These are phyloP conservation scores for Kwoniella heveanensis DNA, from an alignment of 768 basidiomycete genomes.

Conservation along the genomic window DNA sequence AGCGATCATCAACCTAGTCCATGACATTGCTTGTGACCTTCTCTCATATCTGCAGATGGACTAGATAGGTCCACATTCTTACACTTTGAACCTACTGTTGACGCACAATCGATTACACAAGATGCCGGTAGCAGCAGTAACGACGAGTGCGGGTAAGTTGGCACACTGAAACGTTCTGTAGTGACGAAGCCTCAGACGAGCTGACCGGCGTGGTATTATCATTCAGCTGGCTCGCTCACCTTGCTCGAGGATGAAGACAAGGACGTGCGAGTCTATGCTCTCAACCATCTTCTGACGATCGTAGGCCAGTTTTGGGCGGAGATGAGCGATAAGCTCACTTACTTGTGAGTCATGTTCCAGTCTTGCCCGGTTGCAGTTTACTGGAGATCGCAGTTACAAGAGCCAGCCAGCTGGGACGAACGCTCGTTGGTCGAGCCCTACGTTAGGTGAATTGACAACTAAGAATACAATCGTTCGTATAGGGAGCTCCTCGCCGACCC, in stretches of 20 bases:
- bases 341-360: slow-evolving; percentile 75
- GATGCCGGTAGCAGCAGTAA: slow-evolving; percentile 42
- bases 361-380: too few relatives aligned
- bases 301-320: slow-evolving; percentile 98
- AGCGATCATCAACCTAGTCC: too few relatives aligned
- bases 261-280: slow-evolving; percentile 86
- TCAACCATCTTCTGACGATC: slow-evolving; percentile 75
- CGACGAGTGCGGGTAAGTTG: slow-evolving; percentile 49
- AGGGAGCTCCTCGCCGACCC: slow-evolving; percentile 89
- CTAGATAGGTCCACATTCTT: too few relatives aligned
- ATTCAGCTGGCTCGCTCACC: slow-evolving; percentile 80
- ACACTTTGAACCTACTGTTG: background rate
- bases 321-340: slow-evolving; percentile 88
- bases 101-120: background rate
- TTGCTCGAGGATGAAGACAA: slow-evolving; percentile 80
- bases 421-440: too few relatives aligned
- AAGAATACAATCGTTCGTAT: too few relatives aligned
- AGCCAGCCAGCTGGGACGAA: too few relatives aligned
- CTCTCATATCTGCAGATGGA: too few relatives aligned
- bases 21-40: too few relatives aligned
- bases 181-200: background rate
- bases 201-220: background rate
- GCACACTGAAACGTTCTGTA: background rate
- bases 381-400: too few relatives aligned
- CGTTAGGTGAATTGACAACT: too few relatives aligned